These are phyloP conservation scores for Geopyxis carbonaria DNA, from an alignment of 495 filamentous ascomycete species.

Conservation along the genomic window DNA sequence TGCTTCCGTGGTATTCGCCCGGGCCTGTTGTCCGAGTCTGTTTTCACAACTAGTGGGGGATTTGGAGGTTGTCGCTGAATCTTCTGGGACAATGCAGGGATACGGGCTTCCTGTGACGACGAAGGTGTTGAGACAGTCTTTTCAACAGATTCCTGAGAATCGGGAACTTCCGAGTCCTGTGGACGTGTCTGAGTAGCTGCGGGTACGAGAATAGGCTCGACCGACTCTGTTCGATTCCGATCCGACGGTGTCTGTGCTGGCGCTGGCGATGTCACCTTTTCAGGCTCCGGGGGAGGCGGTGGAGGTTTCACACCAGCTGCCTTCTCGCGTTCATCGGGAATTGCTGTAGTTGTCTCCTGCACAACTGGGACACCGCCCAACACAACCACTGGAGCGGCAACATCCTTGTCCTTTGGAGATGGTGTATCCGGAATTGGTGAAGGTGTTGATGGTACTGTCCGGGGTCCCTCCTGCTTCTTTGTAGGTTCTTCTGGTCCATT, in stretches of 20 bases:
- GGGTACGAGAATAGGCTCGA: too few relatives aligned
- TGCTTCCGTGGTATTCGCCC: too few relatives aligned
- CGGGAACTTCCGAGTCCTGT: constrained; percentile 8
- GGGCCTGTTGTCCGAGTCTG: too few relatives aligned
- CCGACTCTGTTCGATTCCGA: too few relatives aligned
- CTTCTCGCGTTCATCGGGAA: constrained; percentile 14
- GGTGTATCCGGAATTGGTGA: background rate
- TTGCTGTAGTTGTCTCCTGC: constrained; percentile 11
- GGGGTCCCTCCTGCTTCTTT: background rate
- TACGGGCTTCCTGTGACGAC: background rate
- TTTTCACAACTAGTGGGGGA: too few relatives aligned
- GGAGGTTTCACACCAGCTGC: constrained; percentile 12
- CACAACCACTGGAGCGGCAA: constrained; percentile 9
- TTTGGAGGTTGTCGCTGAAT: constrained; percentile 7
- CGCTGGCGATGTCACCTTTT: background rate
- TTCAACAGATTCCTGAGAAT: constrained; percentile 9
- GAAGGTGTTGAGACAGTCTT: background rate
- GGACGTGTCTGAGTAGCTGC: background rate
- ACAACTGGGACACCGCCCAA: constrained; percentile 15
- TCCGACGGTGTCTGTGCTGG: background rate
- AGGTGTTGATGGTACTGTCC: background rate
- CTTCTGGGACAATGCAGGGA: constrained; percentile 1
- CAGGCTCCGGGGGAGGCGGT: constrained; percentile 9
- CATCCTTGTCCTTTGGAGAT: background rate
- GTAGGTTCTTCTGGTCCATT: too few relatives aligned